phyloP scores from a whole-genome alignment of 371 early-diverging fungal genomes.

The Coemansia sp. region DNA sequence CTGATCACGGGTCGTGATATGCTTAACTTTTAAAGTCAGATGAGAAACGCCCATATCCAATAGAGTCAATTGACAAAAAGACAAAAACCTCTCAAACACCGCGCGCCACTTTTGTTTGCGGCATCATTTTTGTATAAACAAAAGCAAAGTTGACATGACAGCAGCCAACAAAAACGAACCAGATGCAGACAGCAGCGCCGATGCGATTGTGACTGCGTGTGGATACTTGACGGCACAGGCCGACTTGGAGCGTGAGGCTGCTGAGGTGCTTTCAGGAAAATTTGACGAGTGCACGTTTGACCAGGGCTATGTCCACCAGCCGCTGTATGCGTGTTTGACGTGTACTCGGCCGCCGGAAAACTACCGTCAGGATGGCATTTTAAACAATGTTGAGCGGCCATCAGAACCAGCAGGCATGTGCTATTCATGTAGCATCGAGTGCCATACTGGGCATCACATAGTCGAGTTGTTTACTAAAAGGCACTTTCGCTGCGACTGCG shows the following conservation, averaged over 20 bases:
- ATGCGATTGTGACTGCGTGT: conserved; percentile 38
- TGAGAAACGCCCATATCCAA: neutral
- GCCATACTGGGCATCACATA: conserved; percentile 79
- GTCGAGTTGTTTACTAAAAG: conserved; percentile 83
- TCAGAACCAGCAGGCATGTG: conserved; percentile 67
- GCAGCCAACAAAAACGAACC: neutral
- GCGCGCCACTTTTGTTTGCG: neutral
- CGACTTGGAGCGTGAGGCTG: conserved; percentile 52
- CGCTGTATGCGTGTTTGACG: conserved; percentile 82
- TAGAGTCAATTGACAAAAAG: neutral
- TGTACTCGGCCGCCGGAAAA: conserved; percentile 56
- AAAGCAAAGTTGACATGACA: neutral
- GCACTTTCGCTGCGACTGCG: conserved; percentile 85
- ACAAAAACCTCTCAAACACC: no score
- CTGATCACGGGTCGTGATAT: neutral
- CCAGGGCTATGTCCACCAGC: conserved; percentile 75
- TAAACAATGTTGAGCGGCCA: neutral
- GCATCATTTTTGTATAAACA: neutral
- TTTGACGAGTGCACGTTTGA: conserved; percentile 79
- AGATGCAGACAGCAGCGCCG: conserved; percentile 1
- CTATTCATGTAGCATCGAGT: conserved; percentile 77
- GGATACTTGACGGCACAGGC: conserved; percentile 45
- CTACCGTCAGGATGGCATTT: neutral
- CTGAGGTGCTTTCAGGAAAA: conserved; percentile 63
- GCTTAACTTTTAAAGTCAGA: neutral